Base-by-base conservation (phyloP, 1,139 yeast species). In the Barnettozyma hawaiiensis region DNA sequence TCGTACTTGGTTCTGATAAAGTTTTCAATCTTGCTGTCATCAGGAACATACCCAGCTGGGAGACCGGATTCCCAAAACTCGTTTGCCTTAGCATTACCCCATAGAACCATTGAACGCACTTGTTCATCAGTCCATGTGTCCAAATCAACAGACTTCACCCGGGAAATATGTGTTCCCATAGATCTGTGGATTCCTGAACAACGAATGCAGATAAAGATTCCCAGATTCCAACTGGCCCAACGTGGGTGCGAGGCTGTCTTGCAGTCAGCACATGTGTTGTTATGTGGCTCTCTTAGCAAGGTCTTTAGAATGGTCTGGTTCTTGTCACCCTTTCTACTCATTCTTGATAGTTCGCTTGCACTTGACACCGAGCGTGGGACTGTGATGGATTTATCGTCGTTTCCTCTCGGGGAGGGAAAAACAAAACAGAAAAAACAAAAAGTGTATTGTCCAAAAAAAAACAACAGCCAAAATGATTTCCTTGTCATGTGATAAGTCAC, bases 111-210 rank as follows among this genome's bases (percentile, higher is more conserved):
- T 53, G 78, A 78, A 48, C 76, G 81, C 33, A 87, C 78, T 63
- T 92, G 97, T 58, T 85, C 95, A 55, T 89, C 96, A 10, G 95
- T 85, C 98, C 98, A 92, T 1, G 95, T 84, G 62, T 92, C 97
- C 58, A 92, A 73, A 66, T 92, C 98, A 37, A 92, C 94, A 6
- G 95, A 84, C 60, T 85, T 85, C 37, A 85, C 95, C 56, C 81
- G 72, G 14, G 87, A 79, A 40, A 90, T 86, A 64, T 92, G 98
- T 0, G 97, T 89, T 2, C 98, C 97, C 83, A 92, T 80, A 44
- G 94, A 78, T 60, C 97, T 74, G 62, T 92, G 98, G 50, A 90
- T 84, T 3, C 98, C 98, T 1, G 97, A 89, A 65, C 98, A 92
- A 53, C 82, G 69, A 47, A 92, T 92, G 64, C 98, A 92, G 36